Conservation (phyloP, 2,329 filamentous ascomycete species). For the Stagonosporopsis cucurbitacearum region DNA sequence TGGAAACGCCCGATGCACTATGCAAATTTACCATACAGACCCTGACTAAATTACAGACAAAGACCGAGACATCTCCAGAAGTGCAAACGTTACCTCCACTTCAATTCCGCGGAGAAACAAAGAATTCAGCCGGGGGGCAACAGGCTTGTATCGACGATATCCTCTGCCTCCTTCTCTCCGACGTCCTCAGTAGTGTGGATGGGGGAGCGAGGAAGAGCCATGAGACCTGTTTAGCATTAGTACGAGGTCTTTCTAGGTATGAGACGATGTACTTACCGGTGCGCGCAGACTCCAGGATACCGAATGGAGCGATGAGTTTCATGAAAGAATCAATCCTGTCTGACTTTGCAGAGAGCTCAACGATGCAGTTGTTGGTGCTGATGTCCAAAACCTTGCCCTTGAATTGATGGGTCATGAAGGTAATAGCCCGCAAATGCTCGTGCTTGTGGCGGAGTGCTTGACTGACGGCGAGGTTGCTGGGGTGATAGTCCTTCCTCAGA, state of each 20-base stretch:
- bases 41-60: constrained; percentile 20
- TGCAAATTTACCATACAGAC: constrained; percentile 11
- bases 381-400: constrained; percentile 98
- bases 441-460: constrained; percentile 96
- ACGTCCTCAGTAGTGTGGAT: constrained; percentile 77
- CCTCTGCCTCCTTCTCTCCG: constrained; percentile 84
- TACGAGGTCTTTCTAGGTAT: neutral
- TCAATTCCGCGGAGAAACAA: neutral
- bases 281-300: constrained; percentile 92
- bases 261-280: constrained; percentile 64
- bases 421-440: constrained; percentile 95
- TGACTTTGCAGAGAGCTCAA: constrained; percentile 94
- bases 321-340: constrained; percentile 95
- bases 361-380: constrained; percentile 97
- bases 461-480: constrained; percentile 81
- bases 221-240: constrained; percentile 66
- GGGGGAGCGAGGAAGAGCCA: constrained; percentile 94
- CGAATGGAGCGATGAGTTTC: constrained; percentile 92
- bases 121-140: constrained; percentile 80
- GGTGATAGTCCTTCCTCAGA: constrained; percentile 77
- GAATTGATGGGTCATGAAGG: constrained; percentile 96
- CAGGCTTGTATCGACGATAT: constrained; percentile 92
- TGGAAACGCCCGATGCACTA: neutral
- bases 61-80: constrained; percentile 14
- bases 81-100: neutral